These are phyloP conservation scores for Acorus gramineus DNA, from an alignment of 106 monocot genomes.

Conservation along the genomic window DNA sequence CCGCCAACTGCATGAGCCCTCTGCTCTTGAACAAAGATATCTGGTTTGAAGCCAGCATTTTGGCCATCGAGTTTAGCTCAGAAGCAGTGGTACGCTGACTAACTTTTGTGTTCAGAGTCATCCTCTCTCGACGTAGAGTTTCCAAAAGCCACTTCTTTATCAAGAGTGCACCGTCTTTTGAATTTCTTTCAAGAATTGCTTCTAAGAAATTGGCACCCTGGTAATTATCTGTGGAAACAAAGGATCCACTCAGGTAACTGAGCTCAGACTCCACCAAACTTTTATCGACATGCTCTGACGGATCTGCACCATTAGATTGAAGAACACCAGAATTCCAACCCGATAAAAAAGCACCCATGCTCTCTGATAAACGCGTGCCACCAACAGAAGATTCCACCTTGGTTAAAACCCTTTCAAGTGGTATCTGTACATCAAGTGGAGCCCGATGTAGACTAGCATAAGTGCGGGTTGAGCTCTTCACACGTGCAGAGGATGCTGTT, in stretches of 20 bases:
- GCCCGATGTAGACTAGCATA: conserved; percentile 18
- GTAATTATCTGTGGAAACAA: conserved; percentile 44
- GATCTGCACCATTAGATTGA: conserved; percentile 15
- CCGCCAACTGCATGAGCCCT: conserved; percentile 69
- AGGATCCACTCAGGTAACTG: conserved; percentile 39
- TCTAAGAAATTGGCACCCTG: conserved; percentile 58
- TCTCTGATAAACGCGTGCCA: conserved; percentile 30
- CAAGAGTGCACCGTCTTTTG: conserved; percentile 67
- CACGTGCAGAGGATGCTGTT: conserved; percentile 20
- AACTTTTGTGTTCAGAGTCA: conserved; percentile 43
- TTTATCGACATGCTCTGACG: conserved; percentile 10
- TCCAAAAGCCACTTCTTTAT: conserved; percentile 94
- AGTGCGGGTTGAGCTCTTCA: conserved; percentile 22
- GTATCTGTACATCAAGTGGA: conserved; percentile 59
- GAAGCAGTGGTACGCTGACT: conserved; percentile 27
- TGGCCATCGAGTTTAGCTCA: conserved; percentile 49
- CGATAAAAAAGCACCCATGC: conserved; percentile 48
- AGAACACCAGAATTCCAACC: conserved; percentile 57
- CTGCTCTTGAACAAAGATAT: conserved; percentile 54
- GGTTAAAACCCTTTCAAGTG: conserved; percentile 33
- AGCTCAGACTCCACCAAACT: conserved; percentile 11
- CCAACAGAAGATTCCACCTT: conserved; percentile 20
- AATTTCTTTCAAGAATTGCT: conserved; percentile 59
- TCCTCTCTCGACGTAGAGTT: conserved; percentile 59
- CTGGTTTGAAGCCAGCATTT: conserved; percentile 46